phyloP scores from a whole-genome alignment of 495 filamentous ascomycete genomes.

The Haplographium delicatum region DNA sequence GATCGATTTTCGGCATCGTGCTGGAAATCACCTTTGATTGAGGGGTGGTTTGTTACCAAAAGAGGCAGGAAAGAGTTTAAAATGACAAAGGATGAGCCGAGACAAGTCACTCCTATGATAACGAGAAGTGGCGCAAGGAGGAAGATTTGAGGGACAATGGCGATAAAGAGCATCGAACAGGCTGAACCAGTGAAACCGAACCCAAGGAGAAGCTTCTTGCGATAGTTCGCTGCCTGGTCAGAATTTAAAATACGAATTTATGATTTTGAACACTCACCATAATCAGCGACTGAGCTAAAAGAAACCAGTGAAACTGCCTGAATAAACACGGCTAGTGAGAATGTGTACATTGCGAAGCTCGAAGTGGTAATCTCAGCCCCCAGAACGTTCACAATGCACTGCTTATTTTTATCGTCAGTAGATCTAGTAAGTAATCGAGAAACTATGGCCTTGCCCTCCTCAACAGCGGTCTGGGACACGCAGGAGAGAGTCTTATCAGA shows the following conservation, averaged over 20 bases:
- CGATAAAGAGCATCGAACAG: conserved; percentile 84
- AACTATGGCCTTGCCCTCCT: conserved; percentile 3
- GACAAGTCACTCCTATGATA: conserved; percentile 84
- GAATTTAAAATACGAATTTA: not conserved
- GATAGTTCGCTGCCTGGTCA: conserved; percentile 61
- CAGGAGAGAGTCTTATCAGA: conserved; percentile 71
- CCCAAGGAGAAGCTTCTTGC: conserved; percentile 75
- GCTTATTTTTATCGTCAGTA: conserved; percentile 35
- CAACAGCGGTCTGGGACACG: conserved; percentile 31
- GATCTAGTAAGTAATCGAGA: conserved; percentile 20
- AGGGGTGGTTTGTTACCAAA: conserved; percentile 70
- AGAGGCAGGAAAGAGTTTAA: conserved; percentile 80
- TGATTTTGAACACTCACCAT: conserved; percentile 32
- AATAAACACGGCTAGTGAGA: conserved; percentile 81
- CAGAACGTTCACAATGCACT: conserved; percentile 78
- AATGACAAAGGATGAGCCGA: conserved; percentile 79
- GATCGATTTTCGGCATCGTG: conserved; percentile 21
- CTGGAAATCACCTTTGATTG: conserved; percentile 22
- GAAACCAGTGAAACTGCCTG: conserved; percentile 91
- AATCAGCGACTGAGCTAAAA: conserved; percentile 92
- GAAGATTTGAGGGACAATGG: conserved; percentile 68
- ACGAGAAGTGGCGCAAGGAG: conserved; percentile 75
- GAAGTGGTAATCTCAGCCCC: conserved; percentile 90
- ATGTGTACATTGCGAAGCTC: conserved; percentile 98
- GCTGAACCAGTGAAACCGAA: conserved; percentile 81